Percentiles rank a stretch among this genome's conserved stretches.
These are phyloP conservation scores for Paramecium biaurelia DNA, from an alignment of 73 alveolate species.

Conservation along the genomic window DNA sequence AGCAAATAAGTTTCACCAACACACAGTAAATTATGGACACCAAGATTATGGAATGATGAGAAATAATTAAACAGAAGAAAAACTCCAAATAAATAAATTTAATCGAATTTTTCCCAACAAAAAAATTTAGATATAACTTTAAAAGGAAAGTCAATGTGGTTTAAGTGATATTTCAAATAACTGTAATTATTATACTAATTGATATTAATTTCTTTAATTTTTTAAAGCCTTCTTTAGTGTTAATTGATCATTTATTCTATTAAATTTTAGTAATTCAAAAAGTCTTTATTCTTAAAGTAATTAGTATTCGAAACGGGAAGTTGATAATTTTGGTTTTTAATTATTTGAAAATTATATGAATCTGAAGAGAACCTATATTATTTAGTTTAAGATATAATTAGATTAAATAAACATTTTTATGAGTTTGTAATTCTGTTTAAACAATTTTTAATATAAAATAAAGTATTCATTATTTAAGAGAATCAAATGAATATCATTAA, in stretches of 20 bases:
- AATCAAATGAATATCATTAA: neutral
- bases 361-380: neutral
- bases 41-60: neutral
- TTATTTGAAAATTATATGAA: neutral
- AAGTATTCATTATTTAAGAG: neutral
- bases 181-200: neutral
- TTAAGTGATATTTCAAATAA: neutral
- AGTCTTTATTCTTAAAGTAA: too few species aligned
- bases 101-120: neutral
- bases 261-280: neutral
- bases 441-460: neutral
- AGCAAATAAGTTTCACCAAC: neutral
- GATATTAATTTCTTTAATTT: too few species aligned
- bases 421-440: too few species aligned
- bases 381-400: neutral
- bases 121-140: neutral
- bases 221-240: too few species aligned
- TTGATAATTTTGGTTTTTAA: neutral
- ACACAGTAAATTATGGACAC: neutral
- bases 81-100: neutral
- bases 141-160: neutral
- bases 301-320: neutral
- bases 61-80: neutral
- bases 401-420: neutral
- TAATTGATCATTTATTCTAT: neutral